Evolutionary conservation across 768 basidiomycete species (phyloP).

Genomic region (Pulveroboletus sp.): DNA sequence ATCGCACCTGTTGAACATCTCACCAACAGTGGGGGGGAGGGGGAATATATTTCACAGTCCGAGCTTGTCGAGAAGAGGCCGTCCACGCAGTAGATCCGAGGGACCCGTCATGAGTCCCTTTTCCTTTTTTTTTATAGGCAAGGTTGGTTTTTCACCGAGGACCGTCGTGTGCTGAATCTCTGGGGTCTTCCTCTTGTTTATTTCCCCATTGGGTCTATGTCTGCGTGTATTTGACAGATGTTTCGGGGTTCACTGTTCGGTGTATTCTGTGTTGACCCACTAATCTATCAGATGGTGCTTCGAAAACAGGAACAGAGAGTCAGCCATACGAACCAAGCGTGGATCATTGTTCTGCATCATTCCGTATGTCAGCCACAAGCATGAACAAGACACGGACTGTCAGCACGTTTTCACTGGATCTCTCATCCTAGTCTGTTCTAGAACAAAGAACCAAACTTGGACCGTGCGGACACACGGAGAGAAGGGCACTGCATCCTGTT

Average conservation of each 20-base stretch:
- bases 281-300: slow-evolving; percentile 7
- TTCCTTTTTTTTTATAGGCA: not conserved
- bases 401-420: slow-evolving; percentile 2
- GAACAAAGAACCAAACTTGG: not conserved
- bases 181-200: not conserved
- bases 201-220: not conserved
- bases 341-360: slow-evolving; percentile 4
- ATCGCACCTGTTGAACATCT: slow-evolving; percentile 13
- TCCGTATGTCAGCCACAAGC: slow-evolving; percentile 1
- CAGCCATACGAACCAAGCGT: slow-evolving; percentile 10
- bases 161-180: not conserved
- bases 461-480: slow-evolving; percentile 6
- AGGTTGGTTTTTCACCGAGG: slow-evolving; percentile 1
- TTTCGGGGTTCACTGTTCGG: slow-evolving; percentile 2
- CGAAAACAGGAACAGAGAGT: not conserved
- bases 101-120: slow-evolving; percentile 3
- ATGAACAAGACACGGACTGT: not conserved
- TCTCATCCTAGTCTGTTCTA: slow-evolving; percentile 5
- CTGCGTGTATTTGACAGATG: slow-evolving; percentile 3
- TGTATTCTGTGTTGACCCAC: slow-evolving; percentile 5
- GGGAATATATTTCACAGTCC: slow-evolving; percentile 15
- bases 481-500: not conserved
- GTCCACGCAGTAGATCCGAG: slow-evolving; percentile 7
- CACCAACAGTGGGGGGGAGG: not conserved
- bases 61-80: slow-evolving; percentile 12